Conservation (phyloP, 371 early-diverging fungal species). For the Smittium mucronatum region DNA sequence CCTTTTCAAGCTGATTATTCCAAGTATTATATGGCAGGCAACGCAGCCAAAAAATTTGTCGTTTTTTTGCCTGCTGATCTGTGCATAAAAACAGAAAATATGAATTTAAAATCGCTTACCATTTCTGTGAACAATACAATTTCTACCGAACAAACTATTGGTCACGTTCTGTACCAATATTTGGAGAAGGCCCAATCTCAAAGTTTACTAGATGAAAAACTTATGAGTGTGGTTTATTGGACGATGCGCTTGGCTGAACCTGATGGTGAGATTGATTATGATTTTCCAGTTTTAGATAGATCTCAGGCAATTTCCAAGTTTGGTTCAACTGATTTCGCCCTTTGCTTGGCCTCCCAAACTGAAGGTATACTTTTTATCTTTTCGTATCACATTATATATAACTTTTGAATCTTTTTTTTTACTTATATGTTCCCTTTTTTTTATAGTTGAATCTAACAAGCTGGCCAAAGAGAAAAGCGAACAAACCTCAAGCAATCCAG, state of each 20-base stretch:
- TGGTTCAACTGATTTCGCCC: slow-evolving; percentile 79
- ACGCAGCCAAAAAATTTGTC: slow-evolving; percentile 39
- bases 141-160: slow-evolving; percentile 83
- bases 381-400: no score
- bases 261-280: slow-evolving; percentile 89
- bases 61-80: slow-evolving; percentile 51
- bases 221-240: slow-evolving; percentile 59
- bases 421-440: no score
- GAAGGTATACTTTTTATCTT: no score
- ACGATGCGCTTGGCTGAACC: slow-evolving; percentile 84
- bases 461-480: no score
- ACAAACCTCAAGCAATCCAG: no score
- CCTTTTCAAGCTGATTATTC: slow-evolving; percentile 56
- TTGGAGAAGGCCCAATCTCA: slow-evolving; percentile 52
- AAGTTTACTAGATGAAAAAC: slow-evolving; percentile 42
- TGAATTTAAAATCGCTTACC: slow-evolving; percentile 40
- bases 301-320: slow-evolving; percentile 70
- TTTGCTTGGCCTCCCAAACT: slow-evolving; percentile 66
- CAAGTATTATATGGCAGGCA: slow-evolving; percentile 28
- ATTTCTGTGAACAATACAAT: slow-evolving; percentile 67
- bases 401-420: no score
- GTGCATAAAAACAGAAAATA: slow-evolving; percentile 40
- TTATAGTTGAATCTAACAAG: no score
- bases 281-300: slow-evolving; percentile 87
- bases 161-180: slow-evolving; percentile 69